Base-by-base conservation (phyloP, 768 basidiomycete species). In the Termitomyces sp. region DNA sequence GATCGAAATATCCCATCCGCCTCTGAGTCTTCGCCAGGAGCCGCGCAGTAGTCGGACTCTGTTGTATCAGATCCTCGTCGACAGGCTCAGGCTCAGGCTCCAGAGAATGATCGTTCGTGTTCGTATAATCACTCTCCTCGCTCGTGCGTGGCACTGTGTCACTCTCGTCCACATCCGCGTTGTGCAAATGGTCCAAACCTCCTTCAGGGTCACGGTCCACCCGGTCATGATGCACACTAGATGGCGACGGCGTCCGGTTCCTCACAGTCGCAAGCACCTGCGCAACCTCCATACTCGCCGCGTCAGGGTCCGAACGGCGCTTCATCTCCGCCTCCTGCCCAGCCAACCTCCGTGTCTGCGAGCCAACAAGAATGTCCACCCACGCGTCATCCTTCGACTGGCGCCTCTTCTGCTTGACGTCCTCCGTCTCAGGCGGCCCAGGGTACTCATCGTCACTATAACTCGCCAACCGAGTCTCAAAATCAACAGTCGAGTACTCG, bases 301-400 rank as follows among this genome's bases (percentile, higher is more conserved):
- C 67, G 59, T 90, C 91, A 0, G 89, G 88, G 64, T 91, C 89
- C 12, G 72, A 68, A 55, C 66, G 66, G 27, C 69, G 56, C 53
- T 64, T 39, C 57, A 72, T 55, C 59, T 74, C 62, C 4, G 74
- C 82, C 48, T 87, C 87, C 67, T 88, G 87, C 7, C 77, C 80
- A 1, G 68, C 79, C 67, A 87, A 69, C 42, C 85, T 71, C 42
- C 85, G 72, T 36, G 64, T 69, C 62, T 81, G 82, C 47, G 69
- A 81, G 44, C 84, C 85, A 2, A 93, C 90, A 10, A 93, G 72
- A 42, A 93, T 93, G 71, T 93, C 92, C 42, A 93, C 90, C 91
- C 92, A 93, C 4, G 90, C 89, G 65, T 93, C 92, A 51, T 89
- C 86, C 63, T 71, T 72, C 65, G 74, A 72, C 73, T 79, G 76